phyloP scores from a whole-genome alignment of 345 rosid species.

The Populus nigra region DNA sequence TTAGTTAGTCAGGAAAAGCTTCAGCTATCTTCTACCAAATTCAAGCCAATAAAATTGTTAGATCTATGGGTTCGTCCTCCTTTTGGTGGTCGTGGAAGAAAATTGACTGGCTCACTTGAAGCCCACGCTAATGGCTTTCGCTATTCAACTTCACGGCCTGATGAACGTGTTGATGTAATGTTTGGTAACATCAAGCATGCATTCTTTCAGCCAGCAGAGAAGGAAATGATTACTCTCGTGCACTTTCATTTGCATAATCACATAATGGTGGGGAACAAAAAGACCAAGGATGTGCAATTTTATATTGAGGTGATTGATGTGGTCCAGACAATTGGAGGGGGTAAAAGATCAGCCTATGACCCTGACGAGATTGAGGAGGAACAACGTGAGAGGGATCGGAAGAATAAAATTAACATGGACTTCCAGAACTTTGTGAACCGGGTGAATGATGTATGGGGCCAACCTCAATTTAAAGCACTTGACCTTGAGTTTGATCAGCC shows the following conservation, averaged over 20 bases:
- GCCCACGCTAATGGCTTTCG: conserved; percentile 84
- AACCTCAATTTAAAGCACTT: conserved; percentile 65
- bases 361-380: conserved; percentile 97
- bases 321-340: conserved; percentile 87
- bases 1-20: conserved; percentile 87
- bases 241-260: conserved; percentile 92
- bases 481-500: conserved; percentile 99
- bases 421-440: conserved; percentile 77
- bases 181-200: conserved; percentile 85
- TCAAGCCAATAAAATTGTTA: conserved; percentile 74
- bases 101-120: conserved; percentile 80
- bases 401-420: conserved; percentile 84
- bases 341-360: conserved; percentile 87
- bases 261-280: conserved; percentile 92
- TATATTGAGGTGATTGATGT: conserved; percentile 90
- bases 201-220: conserved; percentile 93
- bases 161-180: conserved; percentile 84
- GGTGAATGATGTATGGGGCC: conserved; percentile 84
- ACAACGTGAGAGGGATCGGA: conserved; percentile 80
- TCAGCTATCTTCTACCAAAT: conserved; percentile 60
- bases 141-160: conserved; percentile 69
- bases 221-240: conserved; percentile 80
- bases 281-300: conserved; percentile 93
- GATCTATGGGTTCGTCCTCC: conserved; percentile 88
- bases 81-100: conserved; percentile 90